phyloP scores from a whole-genome alignment of 441 rosid genomes.

The Erodium moschatum region DNA sequence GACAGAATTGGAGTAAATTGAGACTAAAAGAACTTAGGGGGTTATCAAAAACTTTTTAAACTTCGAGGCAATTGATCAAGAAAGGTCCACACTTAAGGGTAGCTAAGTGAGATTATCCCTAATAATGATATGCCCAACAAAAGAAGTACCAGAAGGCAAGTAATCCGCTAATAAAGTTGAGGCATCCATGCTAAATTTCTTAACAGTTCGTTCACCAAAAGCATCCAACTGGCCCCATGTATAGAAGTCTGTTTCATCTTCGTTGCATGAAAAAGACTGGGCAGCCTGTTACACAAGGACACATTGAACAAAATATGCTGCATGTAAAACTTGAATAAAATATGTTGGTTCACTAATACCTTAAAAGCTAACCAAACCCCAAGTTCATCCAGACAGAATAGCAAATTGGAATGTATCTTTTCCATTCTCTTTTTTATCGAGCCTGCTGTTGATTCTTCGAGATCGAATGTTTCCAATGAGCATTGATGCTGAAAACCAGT shows the following conservation, averaged over 20 bases:
- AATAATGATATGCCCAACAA: not conserved
- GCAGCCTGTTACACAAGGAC: constrained; percentile 55
- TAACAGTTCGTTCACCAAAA: constrained; percentile 32
- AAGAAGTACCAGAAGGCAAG: constrained; percentile 47
- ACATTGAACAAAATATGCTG: constrained; percentile 10
- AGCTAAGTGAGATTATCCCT: no score
- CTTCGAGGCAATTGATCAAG: no score
- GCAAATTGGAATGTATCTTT: constrained; percentile 36
- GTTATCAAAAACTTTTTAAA: no score
- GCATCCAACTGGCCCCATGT: constrained; percentile 36
- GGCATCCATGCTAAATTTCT: constrained; percentile 45
- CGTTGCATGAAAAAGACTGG: constrained; percentile 34
- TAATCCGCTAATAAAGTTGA: constrained; percentile 30
- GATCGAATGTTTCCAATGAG: constrained; percentile 35
- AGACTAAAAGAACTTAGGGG: no score
- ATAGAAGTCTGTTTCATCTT: constrained; percentile 39
- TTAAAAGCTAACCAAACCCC: constrained; percentile 73
- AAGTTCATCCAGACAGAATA: constrained; percentile 60
- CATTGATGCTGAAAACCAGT: constrained; percentile 43
- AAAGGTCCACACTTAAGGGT: no score
- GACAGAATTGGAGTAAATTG: no score
- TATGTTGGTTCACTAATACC: constrained; percentile 33
- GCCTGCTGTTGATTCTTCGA: constrained; percentile 24
- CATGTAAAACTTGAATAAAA: constrained; percentile 5
- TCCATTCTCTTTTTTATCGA: constrained; percentile 37